Base-by-base conservation (phyloP, 2,329 filamentous ascomycete species). In the Orbilia quercus region DNA sequence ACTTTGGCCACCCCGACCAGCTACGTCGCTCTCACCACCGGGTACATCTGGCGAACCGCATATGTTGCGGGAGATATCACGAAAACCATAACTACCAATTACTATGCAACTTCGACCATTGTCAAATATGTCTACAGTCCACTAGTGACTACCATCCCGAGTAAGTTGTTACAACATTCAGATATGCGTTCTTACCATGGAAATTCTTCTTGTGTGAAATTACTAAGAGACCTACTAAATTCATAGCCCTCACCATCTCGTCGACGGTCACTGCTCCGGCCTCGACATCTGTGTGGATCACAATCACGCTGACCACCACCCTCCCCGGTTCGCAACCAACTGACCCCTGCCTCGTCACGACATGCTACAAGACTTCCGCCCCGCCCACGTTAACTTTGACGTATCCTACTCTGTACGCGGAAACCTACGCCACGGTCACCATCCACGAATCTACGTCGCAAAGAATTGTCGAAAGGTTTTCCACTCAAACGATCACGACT, bases 281-380 rank as follows among this genome's bases (percentile, higher is more conserved):
- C 18, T 58, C 54, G 25, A 58, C 54, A 22, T 58, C 54, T 7
- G 38, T 45, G 12, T 58, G 54, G 54, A 58, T 58, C 23, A 58
- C 54, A 1, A 3, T 58, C 54, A 58, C 54, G 2, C 7, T 58
- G 38, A 44, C 54, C 12, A 44, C 36, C 5, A 58, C 36, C 2
- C 5, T 58, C 23, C 54, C 54, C 14, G 54, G 54, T 23, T 16
- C 36, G 22, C 38, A 36, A 11, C 20, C 54, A 14, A 44, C 18
- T 38, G 54, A 58, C 31, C 54, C 54, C 9, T 58, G 54, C 38
- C 23, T 58, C 22, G 54, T 58, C 36, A 58, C 54, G 22, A 58
- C 54, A 12, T 58, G 54, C 54, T 25, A 28, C 22, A 14, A 44
- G 18, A 58, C 54, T 14, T 16, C 42, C 9, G 16, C 23, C 7